A percentile compares a stretch with the other conserved stretches of the same genome.
These are phyloP conservation scores for Lentinus tigrinus DNA, from an alignment of 768 basidiomycete genomes.

Conservation along the genomic window DNA sequence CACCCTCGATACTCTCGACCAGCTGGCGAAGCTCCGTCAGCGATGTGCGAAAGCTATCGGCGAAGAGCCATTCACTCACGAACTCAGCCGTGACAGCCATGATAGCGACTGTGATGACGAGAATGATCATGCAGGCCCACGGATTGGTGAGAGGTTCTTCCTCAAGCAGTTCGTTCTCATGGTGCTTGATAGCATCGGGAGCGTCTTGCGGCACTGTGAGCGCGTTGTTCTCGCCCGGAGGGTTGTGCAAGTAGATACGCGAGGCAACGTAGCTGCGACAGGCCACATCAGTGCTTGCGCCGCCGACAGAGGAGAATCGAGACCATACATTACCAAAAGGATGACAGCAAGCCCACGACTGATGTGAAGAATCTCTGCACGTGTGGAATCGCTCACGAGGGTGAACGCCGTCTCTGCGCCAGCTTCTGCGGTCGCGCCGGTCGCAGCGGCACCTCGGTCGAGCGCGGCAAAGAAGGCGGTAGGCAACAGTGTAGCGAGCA, in stretches of 20 bases:
- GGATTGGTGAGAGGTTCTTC: conserved; percentile 60
- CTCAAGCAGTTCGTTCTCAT: conserved; percentile 41
- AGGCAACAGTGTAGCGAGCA: conserved; percentile 61
- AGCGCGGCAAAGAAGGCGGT: conserved; percentile 68
- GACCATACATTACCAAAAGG: conserved; percentile 55
- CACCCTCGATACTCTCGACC: conserved; percentile 61
- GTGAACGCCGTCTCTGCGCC: conserved; percentile 20
- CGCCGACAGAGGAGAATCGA: too few relatives aligned
- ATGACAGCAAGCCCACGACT: conserved; percentile 67
- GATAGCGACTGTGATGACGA: conserved; percentile 52
- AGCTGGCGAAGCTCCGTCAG: conserved; percentile 37
- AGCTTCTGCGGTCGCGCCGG: conserved; percentile 7
- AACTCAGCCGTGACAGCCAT: conserved; percentile 74
- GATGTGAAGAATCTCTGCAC: conserved; percentile 52
- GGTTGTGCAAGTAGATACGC: conserved; percentile 68
- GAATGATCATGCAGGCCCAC: conserved; percentile 56
- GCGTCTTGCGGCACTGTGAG: conserved; percentile 42
- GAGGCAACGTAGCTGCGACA: conserved; percentile 57
- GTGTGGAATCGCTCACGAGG: conserved; percentile 43
- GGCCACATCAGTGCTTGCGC: too few relatives aligned
- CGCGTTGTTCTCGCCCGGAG: conserved; percentile 57
- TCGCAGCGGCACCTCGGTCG: conserved; percentile 31
- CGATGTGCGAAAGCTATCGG: background rate
- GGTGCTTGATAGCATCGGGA: conserved; percentile 24
- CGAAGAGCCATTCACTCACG: conserved; percentile 36